phyloP scores from a whole-genome alignment of 208 protist species.

The Trypanosoma brucei region DNA sequence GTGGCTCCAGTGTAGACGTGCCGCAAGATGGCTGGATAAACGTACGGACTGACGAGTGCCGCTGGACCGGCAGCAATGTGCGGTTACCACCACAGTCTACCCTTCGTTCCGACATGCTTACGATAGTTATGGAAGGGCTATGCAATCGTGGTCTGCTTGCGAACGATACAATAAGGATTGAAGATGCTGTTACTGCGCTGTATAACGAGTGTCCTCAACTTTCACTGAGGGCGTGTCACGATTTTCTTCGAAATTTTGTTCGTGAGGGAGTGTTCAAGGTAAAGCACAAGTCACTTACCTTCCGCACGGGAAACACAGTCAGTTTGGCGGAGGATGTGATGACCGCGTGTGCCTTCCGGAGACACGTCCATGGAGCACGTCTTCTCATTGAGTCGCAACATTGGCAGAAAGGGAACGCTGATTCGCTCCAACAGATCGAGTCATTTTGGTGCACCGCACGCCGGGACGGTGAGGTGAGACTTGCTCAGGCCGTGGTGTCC shows the following conservation, averaged over 20 bases:
- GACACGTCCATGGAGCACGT: conserved; percentile 65
- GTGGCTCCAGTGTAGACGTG: conserved; percentile 64
- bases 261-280: conserved; percentile 26
- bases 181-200: conserved; percentile 73
- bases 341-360: conserved; percentile 72
- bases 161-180: conserved; percentile 55
- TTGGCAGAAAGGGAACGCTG: conserved; percentile 50
- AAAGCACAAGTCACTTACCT: conserved; percentile 23
- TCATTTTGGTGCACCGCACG: conserved; percentile 37
- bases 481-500: conserved; percentile 59
- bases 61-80: conserved; percentile 64
- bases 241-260: conserved; percentile 35
- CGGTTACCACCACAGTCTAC: conserved; percentile 37
- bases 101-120: conserved; percentile 33
- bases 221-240: conserved; percentile 53
- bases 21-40: conserved; percentile 33
- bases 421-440: conserved; percentile 61
- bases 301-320: conserved; percentile 35
- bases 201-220: conserved; percentile 69
- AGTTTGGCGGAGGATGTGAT: conserved; percentile 64
- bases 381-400: conserved; percentile 80
- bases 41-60: conserved; percentile 53
- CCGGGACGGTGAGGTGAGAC: conserved; percentile 30
- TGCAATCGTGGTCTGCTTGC: conserved; percentile 82
- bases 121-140: conserved; percentile 71